Conservation (phyloP, 345 rosid species). For the Raphanus sativus region DNA sequence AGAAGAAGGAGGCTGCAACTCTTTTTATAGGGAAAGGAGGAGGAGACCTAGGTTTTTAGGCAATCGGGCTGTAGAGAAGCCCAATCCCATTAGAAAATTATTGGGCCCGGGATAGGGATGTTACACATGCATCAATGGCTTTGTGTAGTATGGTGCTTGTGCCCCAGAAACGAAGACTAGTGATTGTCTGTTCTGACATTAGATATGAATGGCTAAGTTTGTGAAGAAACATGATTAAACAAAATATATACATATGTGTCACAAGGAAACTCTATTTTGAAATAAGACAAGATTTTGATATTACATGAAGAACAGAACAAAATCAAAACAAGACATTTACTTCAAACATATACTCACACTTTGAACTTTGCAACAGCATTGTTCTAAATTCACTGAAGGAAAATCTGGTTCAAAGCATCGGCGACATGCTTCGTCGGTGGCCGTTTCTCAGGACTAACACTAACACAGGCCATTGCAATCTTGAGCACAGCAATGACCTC, state of each 20-base stretch:
- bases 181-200: no score
- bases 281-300: neutral
- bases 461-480: conserved; percentile 79
- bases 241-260: neutral
- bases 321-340: neutral
- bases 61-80: no score
- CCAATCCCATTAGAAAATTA: no score
- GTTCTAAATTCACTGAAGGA: conserved; percentile 10
- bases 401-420: conserved; percentile 46
- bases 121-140: no score
- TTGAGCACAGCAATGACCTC: conserved; percentile 78
- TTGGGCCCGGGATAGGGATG: no score
- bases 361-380: neutral
- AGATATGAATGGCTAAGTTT: neutral
- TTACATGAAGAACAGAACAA: neutral
- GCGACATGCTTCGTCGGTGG: conserved; percentile 74
- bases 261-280: conserved; percentile 4
- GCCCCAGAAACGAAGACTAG: no score
- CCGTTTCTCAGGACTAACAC: conserved; percentile 67
- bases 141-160: no score
- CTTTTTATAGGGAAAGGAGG: no score
- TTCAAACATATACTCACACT: conserved; percentile 14
- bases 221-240: neutral
- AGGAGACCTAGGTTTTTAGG: no score
- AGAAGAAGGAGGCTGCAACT: no score